These are phyloP conservation scores for Populus hybrid DNA, from an alignment of 441 rosid species.

Conservation along the genomic window DNA sequence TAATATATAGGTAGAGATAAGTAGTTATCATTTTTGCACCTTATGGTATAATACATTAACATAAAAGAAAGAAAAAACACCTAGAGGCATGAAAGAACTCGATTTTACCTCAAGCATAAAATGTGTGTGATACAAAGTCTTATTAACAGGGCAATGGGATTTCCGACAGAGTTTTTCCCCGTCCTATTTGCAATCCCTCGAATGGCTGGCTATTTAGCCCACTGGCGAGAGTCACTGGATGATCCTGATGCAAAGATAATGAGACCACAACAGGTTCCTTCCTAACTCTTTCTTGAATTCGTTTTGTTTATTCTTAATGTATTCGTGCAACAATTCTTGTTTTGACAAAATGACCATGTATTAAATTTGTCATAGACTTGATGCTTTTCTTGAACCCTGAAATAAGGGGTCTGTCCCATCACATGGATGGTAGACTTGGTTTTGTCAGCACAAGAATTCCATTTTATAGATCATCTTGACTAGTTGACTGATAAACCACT, in stretches of 20 bases:
- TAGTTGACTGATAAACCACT: not conserved
- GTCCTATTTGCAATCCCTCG: constrained; percentile 94
- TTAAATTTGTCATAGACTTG: not conserved
- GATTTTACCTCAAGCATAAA: not conserved
- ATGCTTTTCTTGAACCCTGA: not conserved
- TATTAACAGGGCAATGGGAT: constrained; percentile 90
- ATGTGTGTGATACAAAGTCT: not conserved
- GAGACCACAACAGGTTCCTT: constrained; percentile 93
- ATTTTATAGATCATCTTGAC: not conserved
- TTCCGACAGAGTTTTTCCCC: constrained; percentile 95
- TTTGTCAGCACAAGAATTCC: not conserved
- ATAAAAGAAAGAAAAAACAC: too few relatives aligned
- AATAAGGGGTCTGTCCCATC: not conserved
- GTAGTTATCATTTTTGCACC: not conserved
- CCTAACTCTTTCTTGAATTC: not conserved
- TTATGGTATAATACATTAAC: not conserved
- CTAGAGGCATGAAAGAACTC: not conserved
- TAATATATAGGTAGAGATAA: constrained; percentile 72
- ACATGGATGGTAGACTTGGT: not conserved
- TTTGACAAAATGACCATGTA: not conserved
- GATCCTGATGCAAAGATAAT: constrained; percentile 97
- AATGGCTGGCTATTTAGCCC: constrained; percentile 97
- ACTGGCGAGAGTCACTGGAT: constrained; percentile 96
- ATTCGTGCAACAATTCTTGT: not conserved
- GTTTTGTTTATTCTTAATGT: not conserved